Conservation (phyloP, 345 rosid species). For the Erucastrum elatum region DNA sequence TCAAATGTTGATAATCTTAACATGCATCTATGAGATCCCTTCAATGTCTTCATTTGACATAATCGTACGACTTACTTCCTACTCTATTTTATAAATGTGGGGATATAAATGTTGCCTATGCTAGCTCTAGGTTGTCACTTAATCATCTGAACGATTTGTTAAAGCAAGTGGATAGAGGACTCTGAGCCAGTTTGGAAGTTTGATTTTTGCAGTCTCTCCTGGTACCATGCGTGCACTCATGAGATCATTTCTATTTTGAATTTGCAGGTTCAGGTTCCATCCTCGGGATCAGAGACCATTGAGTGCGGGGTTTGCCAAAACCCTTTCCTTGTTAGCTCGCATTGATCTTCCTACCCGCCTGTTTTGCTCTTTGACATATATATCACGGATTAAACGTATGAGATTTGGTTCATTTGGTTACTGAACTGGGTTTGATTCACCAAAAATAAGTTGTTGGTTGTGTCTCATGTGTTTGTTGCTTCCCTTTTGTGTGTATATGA, state of each 20-base stretch:
- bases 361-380: slow-evolving; percentile 15
- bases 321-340: slow-evolving; percentile 94
- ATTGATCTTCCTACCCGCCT: slow-evolving; percentile 41
- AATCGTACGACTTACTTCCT: background rate
- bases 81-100: background rate
- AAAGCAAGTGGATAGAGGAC: no score
- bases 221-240: background rate
- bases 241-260: background rate
- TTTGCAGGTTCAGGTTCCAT: slow-evolving; percentile 94
- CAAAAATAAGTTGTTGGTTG: slow-evolving; percentile 22
- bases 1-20: background rate
- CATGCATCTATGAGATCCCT: slow-evolving; percentile 10
- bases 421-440: slow-evolving; percentile 25
- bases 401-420: slow-evolving; percentile 25
- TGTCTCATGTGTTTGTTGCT: slow-evolving; percentile 18
- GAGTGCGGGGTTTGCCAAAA: slow-evolving; percentile 99
- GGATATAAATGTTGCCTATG: background rate
- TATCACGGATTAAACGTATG: background rate
- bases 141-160: no score
- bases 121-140: slow-evolving; percentile 10
- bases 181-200: background rate
- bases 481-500: slow-evolving; percentile 35
- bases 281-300: slow-evolving; percentile 95
- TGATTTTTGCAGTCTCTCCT: background rate
- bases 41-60: background rate